phyloP scores from a whole-genome alignment of 2,329 filamentous ascomycete genomes.

The Aureobasidium sp. region DNA sequence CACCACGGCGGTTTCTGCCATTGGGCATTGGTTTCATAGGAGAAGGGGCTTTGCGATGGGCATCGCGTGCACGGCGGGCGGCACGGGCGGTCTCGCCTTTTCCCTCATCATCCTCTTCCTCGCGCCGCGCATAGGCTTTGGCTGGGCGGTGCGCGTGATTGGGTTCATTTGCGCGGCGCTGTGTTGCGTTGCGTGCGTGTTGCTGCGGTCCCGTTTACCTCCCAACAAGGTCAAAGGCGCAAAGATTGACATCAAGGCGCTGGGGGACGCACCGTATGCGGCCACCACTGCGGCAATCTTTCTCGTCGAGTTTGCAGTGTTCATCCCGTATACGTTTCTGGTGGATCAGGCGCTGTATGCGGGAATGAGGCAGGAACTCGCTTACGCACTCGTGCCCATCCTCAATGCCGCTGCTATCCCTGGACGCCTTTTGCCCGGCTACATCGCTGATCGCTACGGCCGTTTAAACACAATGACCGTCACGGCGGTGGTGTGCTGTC shows the following conservation, averaged over 20 bases:
- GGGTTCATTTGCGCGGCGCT: slow-evolving; percentile 32
- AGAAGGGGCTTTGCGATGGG: slow-evolving; percentile 72
- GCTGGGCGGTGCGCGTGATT: slow-evolving; percentile 37
- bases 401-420: slow-evolving; percentile 24
- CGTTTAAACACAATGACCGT: slow-evolving; percentile 26
- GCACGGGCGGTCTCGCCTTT: slow-evolving; percentile 37
- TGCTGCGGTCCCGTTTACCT: slow-evolving; percentile 35
- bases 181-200: slow-evolving; percentile 30
- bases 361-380: slow-evolving; percentile 19
- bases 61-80: slow-evolving; percentile 60
- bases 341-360: slow-evolving; percentile 24
- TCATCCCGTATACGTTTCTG: slow-evolving; percentile 30
- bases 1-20: slow-evolving; percentile 66
- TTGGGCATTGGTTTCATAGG: slow-evolving; percentile 72
- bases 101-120: slow-evolving; percentile 35
- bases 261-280: background rate
- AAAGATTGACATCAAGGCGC: background rate
- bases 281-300: slow-evolving; percentile 25
- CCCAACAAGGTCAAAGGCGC: slow-evolving; percentile 16
- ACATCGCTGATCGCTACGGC: slow-evolving; percentile 26
- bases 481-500: slow-evolving; percentile 17
- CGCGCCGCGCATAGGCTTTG: slow-evolving; percentile 34
- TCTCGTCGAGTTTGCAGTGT: slow-evolving; percentile 29
- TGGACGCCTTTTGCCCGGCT: slow-evolving; percentile 27
- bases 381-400: slow-evolving; percentile 26